Percentiles rank a stretch among this genome's conserved stretches.
These are phyloP conservation scores for Begonia fuchsioides DNA, from an alignment of 306 rosid genomes.

Conservation along the genomic window DNA sequence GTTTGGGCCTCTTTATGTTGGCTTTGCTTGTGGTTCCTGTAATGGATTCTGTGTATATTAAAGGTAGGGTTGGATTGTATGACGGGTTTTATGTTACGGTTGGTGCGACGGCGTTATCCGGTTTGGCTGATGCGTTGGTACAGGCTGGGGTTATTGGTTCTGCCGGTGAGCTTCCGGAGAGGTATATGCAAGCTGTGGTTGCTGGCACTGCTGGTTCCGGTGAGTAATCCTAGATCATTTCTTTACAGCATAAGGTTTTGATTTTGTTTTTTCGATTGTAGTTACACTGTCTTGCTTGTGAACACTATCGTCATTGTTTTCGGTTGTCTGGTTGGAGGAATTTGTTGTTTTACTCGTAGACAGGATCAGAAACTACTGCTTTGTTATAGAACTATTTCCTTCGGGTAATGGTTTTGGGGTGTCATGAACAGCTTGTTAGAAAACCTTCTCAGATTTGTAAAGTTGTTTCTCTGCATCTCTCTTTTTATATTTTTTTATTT, in stretches of 20 bases:
- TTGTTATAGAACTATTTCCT: no score
- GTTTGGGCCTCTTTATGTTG: slow-evolving; percentile 40
- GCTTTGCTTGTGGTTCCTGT: slow-evolving; percentile 48
- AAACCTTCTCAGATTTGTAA: no score
- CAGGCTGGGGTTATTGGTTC: slow-evolving; percentile 71
- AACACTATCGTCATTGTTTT: no score
- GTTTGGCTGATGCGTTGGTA: slow-evolving; percentile 55
- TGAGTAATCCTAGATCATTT: not conserved
- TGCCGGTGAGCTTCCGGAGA: slow-evolving; percentile 75
- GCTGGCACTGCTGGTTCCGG: slow-evolving; percentile 94
- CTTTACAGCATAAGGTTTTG: not conserved
- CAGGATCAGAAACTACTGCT: no score
- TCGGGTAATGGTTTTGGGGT: no score
- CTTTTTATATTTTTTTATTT: no score
- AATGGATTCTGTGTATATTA: slow-evolving; percentile 31
- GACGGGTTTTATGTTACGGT: slow-evolving; percentile 48
- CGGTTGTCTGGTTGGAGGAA: no score
- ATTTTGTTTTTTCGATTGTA: not conserved
- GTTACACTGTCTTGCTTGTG: no score
- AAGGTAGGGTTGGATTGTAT: slow-evolving; percentile 68
- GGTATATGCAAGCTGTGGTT: slow-evolving; percentile 70
- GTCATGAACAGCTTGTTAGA: no score
- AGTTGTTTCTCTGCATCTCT: no score
- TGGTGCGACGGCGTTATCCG: slow-evolving; percentile 36
- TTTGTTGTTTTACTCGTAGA: no score